Conservation (phyloP, 164 flowering plant genomes). For the Tetracentron sinense region DNA sequence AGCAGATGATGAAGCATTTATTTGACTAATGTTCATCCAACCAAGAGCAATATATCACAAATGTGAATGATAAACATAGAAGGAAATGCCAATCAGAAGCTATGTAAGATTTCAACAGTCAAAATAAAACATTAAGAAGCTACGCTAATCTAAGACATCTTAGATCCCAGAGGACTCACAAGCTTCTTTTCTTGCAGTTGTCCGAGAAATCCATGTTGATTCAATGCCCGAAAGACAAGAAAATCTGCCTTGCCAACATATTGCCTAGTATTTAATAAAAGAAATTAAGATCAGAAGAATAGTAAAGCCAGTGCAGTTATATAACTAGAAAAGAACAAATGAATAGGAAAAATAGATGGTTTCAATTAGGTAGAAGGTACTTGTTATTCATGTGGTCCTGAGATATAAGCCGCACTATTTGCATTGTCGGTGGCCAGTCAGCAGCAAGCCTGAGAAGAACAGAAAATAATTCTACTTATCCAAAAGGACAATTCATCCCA, state of each 20-base stretch:
- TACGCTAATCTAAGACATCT: not conserved
- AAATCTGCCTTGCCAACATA: constrained; percentile 78
- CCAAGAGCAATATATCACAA: not conserved
- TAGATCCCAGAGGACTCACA: constrained; percentile 34
- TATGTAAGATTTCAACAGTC: too few relatives aligned
- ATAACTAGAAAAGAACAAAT: not conserved
- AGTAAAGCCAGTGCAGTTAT: not conserved
- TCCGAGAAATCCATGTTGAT: constrained; percentile 70
- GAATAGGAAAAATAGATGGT: not conserved
- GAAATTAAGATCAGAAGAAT: not conserved
- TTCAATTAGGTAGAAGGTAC: constrained; percentile 23
- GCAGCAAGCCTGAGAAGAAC: constrained; percentile 70
- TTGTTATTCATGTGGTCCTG: constrained; percentile 81
- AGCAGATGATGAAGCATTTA: not conserved
- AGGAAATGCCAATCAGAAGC: not conserved
- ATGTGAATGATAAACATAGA: not conserved
- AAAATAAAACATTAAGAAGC: not conserved
- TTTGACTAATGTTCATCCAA: not conserved
- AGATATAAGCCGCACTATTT: constrained; percentile 84
- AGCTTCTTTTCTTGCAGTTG: constrained; percentile 76
- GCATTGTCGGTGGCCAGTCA: constrained; percentile 95
- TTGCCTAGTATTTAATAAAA: constrained; percentile 35
- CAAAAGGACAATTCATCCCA: not conserved
- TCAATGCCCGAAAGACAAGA: constrained; percentile 67
- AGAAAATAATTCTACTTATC: constrained; percentile 10